A percentile compares a stretch with the other conserved stretches of the same genome.
These are phyloP conservation scores for Camellia oleifera DNA, from an alignment of 179 eudicot species.

Conservation along the genomic window DNA sequence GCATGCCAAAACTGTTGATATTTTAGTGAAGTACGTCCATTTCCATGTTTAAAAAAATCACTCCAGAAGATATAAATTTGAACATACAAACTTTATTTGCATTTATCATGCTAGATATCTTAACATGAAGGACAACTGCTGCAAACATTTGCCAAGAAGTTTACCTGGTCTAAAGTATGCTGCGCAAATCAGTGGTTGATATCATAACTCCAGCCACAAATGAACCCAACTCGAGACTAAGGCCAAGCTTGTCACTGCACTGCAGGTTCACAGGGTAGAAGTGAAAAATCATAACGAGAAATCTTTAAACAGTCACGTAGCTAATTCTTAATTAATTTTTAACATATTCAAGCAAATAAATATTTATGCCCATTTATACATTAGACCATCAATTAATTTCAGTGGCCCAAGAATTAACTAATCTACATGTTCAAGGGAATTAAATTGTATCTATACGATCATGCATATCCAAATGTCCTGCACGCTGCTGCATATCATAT, in stretches of 20 bases:
- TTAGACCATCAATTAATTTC: not conserved
- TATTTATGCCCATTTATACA: not conserved
- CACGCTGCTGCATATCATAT: no score
- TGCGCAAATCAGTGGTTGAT: not conserved
- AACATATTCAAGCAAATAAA: not conserved
- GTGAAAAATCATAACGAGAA: not conserved
- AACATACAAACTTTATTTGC: not conserved
- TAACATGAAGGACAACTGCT: not conserved
- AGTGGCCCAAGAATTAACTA: not conserved
- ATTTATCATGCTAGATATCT: not conserved
- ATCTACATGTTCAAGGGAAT: not conserved
- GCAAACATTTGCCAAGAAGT: constrained; percentile 6
- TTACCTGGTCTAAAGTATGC: constrained; percentile 87
- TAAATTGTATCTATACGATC: not conserved
- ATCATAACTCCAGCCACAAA: constrained; percentile 5
- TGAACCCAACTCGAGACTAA: constrained; percentile 88
- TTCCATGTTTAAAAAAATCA: not conserved
- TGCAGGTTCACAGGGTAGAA: constrained; percentile 35
- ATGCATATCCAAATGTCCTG: not conserved
- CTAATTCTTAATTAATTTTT: not conserved
- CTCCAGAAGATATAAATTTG: not conserved
- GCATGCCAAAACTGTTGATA: not conserved
- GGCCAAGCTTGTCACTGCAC: constrained; percentile 98
- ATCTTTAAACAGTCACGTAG: not conserved
- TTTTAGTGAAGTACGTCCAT: not conserved